Evolutionary conservation across 108 stramenopile species (phyloP).

Genomic region (Cylindrotheca fusiformis): DNA sequence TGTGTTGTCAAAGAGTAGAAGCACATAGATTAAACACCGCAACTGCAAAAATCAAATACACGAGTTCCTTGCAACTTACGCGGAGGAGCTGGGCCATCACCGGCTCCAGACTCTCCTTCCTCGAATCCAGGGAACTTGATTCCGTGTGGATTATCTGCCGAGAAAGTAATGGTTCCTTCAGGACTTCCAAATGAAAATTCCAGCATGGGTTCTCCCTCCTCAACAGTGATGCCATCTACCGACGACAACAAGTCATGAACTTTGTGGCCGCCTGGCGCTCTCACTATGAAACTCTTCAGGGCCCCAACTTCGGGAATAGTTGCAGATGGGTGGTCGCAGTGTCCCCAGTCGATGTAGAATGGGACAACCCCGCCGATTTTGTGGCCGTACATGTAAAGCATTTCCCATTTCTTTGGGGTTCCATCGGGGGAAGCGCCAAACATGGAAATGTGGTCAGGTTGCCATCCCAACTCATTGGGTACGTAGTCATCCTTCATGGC

Average conservation of each 20-base stretch:
- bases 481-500: conserved; percentile 46
- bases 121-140: conserved; percentile 53
- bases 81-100: no score
- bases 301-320: conserved; percentile 41
- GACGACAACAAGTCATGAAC: conserved; percentile 39
- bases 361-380: conserved; percentile 47
- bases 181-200: conserved; percentile 45
- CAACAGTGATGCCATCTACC: conserved; percentile 33
- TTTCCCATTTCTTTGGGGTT: conserved; percentile 54
- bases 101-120: conserved; percentile 37
- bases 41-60: neutral
- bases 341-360: conserved; percentile 51
- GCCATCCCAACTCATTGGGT: conserved; percentile 41
- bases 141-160: conserved; percentile 35
- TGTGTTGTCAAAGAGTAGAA: neutral
- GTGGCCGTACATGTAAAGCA: conserved; percentile 55
- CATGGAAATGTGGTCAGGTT: conserved; percentile 59
- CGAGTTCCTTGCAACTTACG: no score
- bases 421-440: conserved; percentile 46
- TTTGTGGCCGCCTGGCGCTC: conserved; percentile 41
- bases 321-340: conserved; percentile 51
- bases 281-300: conserved; percentile 35
- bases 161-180: conserved; percentile 47
- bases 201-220: conserved; percentile 41
- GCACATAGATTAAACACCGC: neutral